phyloP scores from a whole-genome alignment of 768 basidiomycete genomes.

The Cystofilobasidium ferigula region DNA sequence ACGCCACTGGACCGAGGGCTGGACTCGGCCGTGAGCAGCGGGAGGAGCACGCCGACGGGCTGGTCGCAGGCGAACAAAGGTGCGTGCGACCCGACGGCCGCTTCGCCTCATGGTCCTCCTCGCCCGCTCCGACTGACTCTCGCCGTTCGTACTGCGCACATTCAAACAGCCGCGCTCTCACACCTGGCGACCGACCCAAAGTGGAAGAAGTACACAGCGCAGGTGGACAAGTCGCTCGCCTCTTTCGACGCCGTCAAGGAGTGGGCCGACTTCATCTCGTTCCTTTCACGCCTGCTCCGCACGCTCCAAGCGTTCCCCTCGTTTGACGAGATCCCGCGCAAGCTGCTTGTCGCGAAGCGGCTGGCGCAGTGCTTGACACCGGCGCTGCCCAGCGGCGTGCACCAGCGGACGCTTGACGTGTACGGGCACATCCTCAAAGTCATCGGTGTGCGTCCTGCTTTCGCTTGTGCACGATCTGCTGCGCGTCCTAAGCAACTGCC shows the following conservation, averaged over 20 bases:
- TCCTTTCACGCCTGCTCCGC: constrained; percentile 83
- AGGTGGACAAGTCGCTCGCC: constrained; percentile 83
- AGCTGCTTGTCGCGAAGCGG: constrained; percentile 86
- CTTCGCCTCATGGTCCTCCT: no score
- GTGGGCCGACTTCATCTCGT: constrained; percentile 99
- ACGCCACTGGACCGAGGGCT: not conserved
- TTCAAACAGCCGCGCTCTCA: no score
- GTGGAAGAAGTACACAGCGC: constrained; percentile 82
- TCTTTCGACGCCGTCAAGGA: constrained; percentile 94
- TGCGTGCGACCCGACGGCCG: no score
- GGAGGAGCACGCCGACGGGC: not conserved
- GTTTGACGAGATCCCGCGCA: constrained; percentile 91
- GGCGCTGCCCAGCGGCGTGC: constrained; percentile 91
- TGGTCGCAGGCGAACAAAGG: no score
- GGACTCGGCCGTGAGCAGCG: not conserved
- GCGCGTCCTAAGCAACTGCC: not conserved
- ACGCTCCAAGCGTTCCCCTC: constrained; percentile 86
- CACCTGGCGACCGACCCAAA: constrained; percentile 55
- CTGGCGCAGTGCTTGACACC: constrained; percentile 94
- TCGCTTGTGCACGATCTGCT: not conserved
- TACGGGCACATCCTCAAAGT: constrained; percentile 81
- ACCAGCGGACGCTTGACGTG: constrained; percentile 90
- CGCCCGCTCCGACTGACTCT: no score
- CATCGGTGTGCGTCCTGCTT: constrained; percentile 57
- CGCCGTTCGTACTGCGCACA: no score